Base-by-base conservation (phyloP, 148 eudicot species). In the Drosera capensis region DNA sequence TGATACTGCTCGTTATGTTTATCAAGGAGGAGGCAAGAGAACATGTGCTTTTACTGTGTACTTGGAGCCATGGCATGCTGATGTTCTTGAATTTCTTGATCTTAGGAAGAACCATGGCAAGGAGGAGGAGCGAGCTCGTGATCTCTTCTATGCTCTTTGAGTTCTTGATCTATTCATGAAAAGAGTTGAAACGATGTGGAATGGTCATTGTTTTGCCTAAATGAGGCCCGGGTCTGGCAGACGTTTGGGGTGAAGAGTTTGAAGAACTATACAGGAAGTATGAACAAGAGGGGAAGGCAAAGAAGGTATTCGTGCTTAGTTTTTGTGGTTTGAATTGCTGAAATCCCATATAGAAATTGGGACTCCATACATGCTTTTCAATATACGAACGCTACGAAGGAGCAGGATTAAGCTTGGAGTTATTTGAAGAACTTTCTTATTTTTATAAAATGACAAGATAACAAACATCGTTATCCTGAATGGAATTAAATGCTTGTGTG, bases 41-140 rank as follows among this genome's bases (percentile, higher is more conserved):
- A 90, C 84, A 62, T 94, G 38, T 34, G 97, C 97, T 40, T 90
- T 90, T 90, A 93, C 97, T 31, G 81, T 80, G 25, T 90, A 84
- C 67, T 68, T 90, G 56, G 97, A 90, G 58, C 97, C 95, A 15
- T 90, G 97, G 97, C 97, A 90, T 71, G 95, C 95, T 54, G 97
- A 90, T 57, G 36, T 90, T 14, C 75, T 75, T 56, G 93, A 84
- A 39, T 90, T 83, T 51, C 58, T 90, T 19, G 93, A 90, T 56
- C 50, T 90, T 43, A 84, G 87, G 77, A 90, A 84, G 62, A 90
- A 84, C 40, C 97, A 90, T 66, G 97, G 97, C n/a, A 90, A 84
- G 95, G 97, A 90, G 59, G 97, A 90, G 66, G 73, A 90, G 21
- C 84, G 95, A 46, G 95, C 97, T 19, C 75, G 97, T 42, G 97